phyloP scores from a whole-genome alignment of 2,329 filamentous ascomycete genomes.

The Anthostomella pinea region DNA sequence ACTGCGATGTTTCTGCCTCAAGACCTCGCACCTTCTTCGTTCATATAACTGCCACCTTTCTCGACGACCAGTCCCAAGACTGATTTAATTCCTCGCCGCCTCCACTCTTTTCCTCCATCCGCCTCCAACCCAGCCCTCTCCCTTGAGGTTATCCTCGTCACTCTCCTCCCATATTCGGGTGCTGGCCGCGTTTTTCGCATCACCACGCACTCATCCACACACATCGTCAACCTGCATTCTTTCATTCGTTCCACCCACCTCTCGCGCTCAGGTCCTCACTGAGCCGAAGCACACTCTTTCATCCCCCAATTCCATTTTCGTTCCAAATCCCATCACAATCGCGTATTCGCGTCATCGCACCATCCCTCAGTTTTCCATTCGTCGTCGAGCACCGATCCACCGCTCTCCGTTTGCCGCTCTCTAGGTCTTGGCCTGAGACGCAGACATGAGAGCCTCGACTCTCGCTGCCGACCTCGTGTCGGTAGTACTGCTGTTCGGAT shows the following conservation, averaged over 20 bases:
- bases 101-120: not conserved
- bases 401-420: conserved; percentile 1
- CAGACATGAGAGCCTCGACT: conserved; percentile 37
- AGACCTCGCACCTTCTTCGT: no score
- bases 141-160: not conserved
- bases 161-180: no score
- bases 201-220: no score
- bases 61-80: no score
- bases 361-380: no score
- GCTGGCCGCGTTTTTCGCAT: no score
- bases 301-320: not conserved
- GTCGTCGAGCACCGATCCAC: not conserved
- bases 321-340: no score
- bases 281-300: conserved; percentile 1
- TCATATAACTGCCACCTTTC: no score
- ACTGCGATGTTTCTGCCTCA: no score
- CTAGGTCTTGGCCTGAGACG: conserved; percentile 1
- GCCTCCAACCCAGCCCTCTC: not conserved
- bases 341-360: no score
- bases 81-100: no score
- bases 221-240: conserved; percentile 1
- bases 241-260: conserved; percentile 3
- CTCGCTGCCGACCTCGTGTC: conserved; percentile 33
- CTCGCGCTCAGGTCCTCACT: not conserved
- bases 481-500: conserved; percentile 30